Conservation (phyloP, 257 asterid species). For the Thymus mandschuricus region DNA sequence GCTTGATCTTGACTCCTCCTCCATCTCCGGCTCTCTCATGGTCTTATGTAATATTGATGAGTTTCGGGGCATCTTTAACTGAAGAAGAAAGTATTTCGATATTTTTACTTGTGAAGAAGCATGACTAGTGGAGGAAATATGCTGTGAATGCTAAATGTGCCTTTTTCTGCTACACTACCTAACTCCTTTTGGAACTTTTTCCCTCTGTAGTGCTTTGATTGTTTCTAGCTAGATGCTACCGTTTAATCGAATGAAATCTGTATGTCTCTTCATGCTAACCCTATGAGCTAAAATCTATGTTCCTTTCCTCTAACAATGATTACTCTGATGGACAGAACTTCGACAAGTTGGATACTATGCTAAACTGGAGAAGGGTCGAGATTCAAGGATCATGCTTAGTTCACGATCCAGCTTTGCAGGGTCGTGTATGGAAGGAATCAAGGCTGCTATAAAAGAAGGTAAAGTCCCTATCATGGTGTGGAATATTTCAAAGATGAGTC, state of each 20-base stretch:
- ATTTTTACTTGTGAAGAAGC: not conserved
- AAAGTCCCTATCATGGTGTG: constrained; percentile 31
- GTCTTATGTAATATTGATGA: not conserved
- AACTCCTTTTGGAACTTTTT: not conserved
- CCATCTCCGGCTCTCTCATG: not conserved
- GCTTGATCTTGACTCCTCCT: not conserved
- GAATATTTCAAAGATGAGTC: constrained; percentile 38
- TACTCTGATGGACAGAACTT: constrained; percentile 44
- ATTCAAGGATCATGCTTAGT: constrained; percentile 9
- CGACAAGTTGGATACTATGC: constrained; percentile 21
- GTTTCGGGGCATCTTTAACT: not conserved
- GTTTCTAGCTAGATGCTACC: constrained; percentile 5
- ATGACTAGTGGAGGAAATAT: not conserved
- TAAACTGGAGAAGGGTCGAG: constrained; percentile 13
- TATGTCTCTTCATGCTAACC: not conserved
- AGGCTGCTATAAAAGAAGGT: constrained; percentile 23
- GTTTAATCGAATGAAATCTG: not conserved
- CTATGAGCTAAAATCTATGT: not conserved
- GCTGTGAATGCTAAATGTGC: constrained; percentile 6
- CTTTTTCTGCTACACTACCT: constrained; percentile 3
- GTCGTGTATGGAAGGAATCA: constrained; percentile 19
- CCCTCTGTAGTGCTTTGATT: not conserved
- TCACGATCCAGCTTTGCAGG: constrained; percentile 27
- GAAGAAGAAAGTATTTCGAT: not conserved
- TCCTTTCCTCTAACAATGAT: constrained; percentile 7